Evolutionary conservation across 2,329 filamentous ascomycete species (phyloP).

Genomic region (Talaromyces sp.): DNA sequence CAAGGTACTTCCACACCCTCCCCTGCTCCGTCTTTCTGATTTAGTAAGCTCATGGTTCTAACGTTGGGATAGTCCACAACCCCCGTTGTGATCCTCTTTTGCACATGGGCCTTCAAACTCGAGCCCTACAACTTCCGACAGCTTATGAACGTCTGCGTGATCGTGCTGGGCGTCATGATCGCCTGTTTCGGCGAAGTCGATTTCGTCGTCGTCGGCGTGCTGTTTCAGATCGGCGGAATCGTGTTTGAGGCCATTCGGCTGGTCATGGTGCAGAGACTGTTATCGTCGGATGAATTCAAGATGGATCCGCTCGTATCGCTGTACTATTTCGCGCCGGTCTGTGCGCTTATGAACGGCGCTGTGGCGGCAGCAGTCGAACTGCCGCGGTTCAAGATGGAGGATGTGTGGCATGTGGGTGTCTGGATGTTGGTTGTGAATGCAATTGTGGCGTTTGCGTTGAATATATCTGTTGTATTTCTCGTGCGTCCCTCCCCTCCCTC

Average conservation of each 20-base stretch:
- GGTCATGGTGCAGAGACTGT: slow-evolving; percentile 79
- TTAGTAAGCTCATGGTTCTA: slow-evolving; percentile 3
- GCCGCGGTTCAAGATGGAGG: slow-evolving; percentile 60
- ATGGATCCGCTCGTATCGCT: slow-evolving; percentile 86
- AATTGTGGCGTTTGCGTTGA: slow-evolving; percentile 71
- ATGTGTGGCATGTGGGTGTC: slow-evolving; percentile 64
- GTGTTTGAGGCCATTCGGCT: slow-evolving; percentile 76
- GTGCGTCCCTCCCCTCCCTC: slow-evolving; percentile 55
- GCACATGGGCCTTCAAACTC: slow-evolving; percentile 82
- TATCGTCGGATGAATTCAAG: slow-evolving; percentile 73
- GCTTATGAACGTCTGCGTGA: slow-evolving; percentile 87
- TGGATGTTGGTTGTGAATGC: slow-evolving; percentile 68
- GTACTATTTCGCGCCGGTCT: slow-evolving; percentile 86
- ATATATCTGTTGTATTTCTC: slow-evolving; percentile 78
- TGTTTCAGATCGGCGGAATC: slow-evolving; percentile 71
- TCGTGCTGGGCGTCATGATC: slow-evolving; percentile 90
- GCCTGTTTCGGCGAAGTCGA: slow-evolving; percentile 94
- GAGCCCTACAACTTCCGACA: slow-evolving; percentile 79
- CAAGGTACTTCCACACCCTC: slow-evolving; percentile 58
- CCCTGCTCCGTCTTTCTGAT: too few species aligned
- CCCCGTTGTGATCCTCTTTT: slow-evolving; percentile 85
- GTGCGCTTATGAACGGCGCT: slow-evolving; percentile 73
- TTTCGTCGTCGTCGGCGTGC: slow-evolving; percentile 65
- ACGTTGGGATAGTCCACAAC: slow-evolving; percentile 70
- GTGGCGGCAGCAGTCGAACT: slow-evolving; percentile 67